Percentiles rank a stretch among this genome's conserved stretches.
These are phyloP conservation scores for Raphanus hybrid DNA, from an alignment of 441 rosid species.

Conservation along the genomic window DNA sequence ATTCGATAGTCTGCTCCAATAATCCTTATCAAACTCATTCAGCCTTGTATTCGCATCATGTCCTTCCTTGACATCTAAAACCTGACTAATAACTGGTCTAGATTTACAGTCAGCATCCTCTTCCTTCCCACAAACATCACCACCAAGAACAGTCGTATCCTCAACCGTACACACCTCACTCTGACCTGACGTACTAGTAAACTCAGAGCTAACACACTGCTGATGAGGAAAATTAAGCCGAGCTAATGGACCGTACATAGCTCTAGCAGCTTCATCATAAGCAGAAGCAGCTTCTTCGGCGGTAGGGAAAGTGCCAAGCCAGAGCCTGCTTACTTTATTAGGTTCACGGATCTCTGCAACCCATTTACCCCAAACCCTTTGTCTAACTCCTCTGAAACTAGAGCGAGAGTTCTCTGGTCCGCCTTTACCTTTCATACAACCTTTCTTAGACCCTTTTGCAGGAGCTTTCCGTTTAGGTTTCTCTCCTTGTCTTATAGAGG, in stretches of 20 bases:
- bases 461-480: slow-evolving; percentile 50
- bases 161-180: slow-evolving; percentile 55
- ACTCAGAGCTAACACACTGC: slow-evolving; percentile 34
- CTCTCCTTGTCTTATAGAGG: slow-evolving; percentile 15
- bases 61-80: slow-evolving; percentile 13
- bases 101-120: slow-evolving; percentile 45
- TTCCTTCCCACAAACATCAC: slow-evolving; percentile 21
- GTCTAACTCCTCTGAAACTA: slow-evolving; percentile 78
- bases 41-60: background rate
- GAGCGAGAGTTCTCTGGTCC: slow-evolving; percentile 72
- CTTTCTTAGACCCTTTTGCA: slow-evolving; percentile 82
- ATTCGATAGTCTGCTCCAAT: slow-evolving; percentile 8
- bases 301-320: slow-evolving; percentile 87
- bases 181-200: slow-evolving; percentile 43
- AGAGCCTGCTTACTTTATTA: slow-evolving; percentile 64
- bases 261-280: slow-evolving; percentile 76
- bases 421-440: slow-evolving; percentile 94
- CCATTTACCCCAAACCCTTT: slow-evolving; percentile 94
- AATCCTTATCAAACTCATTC: slow-evolving; percentile 31
- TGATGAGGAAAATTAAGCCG: slow-evolving; percentile 58
- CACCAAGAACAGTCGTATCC: slow-evolving; percentile 23
- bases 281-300: slow-evolving; percentile 80
- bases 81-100: slow-evolving; percentile 3
- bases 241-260: slow-evolving; percentile 71
- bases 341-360: slow-evolving; percentile 90